Evolutionary conservation across 1,284 basidiomycete species (phyloP).

Genomic region (Vanrija pseudolonga): DNA sequence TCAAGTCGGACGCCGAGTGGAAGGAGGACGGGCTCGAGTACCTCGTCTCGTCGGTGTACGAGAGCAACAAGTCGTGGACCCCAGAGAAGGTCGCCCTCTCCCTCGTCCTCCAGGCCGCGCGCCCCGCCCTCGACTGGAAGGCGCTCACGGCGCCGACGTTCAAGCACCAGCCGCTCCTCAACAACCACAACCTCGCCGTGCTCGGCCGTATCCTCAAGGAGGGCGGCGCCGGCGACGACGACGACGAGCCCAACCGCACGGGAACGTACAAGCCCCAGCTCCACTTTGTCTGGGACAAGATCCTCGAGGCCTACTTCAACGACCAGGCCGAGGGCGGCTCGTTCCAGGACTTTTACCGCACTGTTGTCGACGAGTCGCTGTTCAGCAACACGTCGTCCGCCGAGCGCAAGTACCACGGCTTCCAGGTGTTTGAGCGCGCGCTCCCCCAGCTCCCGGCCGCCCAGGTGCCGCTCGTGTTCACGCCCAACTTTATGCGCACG

Average conservation of each 20-base stretch:
- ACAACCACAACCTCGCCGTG: constrained; percentile 61
- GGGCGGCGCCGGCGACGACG: constrained; percentile 40
- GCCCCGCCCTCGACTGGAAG: constrained; percentile 63
- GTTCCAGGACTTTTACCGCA: constrained; percentile 84
- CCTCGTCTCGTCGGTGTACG: constrained; percentile 57
- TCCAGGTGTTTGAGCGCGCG: constrained; percentile 82
- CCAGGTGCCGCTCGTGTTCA: constrained; percentile 71
- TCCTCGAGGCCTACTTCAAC: constrained; percentile 72
- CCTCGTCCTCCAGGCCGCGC: constrained; percentile 55
- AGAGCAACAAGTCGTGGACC: constrained; percentile 66
- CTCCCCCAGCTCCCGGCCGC: constrained; percentile 64
- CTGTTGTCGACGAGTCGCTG: constrained; percentile 87
- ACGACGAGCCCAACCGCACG: constrained; percentile 24
- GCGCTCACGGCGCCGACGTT: constrained; percentile 68
- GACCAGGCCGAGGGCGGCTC: constrained; percentile 52
- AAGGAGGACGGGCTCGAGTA: constrained; percentile 61
- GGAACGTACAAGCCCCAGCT: constrained; percentile 84
- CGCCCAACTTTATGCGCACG: constrained; percentile 90
- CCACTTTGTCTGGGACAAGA: constrained; percentile 85
- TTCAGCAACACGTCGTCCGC: constrained; percentile 79
- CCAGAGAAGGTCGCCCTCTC: constrained; percentile 84
- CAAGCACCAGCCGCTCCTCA: constrained; percentile 66
- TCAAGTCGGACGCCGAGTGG: constrained; percentile 63
- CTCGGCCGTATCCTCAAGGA: constrained; percentile 75
- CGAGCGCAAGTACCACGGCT: constrained; percentile 93